Evolutionary conservation across 371 early-diverging fungal genomes (phyloP), one percentile per base, ranked within the genome.

Genomic region (Dichotomocladium elegans): DNA sequence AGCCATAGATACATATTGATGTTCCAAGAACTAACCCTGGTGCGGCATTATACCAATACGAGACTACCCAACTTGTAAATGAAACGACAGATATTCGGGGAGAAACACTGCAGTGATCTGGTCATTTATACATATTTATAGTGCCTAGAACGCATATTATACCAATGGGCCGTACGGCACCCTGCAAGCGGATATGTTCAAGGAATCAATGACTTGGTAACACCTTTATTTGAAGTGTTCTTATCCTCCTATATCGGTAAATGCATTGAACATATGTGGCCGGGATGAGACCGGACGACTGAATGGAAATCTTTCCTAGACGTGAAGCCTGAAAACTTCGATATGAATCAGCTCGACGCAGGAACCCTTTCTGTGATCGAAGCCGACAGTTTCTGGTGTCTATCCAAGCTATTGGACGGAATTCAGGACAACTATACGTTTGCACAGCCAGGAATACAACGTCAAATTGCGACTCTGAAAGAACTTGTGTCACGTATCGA

Each of bases 161-260:
- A 97, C 58, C 89, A 91, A 55, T 98, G 99, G 99, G 93, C 99
- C 0, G 93, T 93, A 9, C 80, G 98, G 27, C 99, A 96, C 58
- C 99, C 99, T 5, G 95, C 97, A n/a, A 88, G 92, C 60, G 98
- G 98, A 22, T 99, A 99, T 70, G 97, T 99, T 6, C 99, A 99
- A 67, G 99, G 99, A 1, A 99, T 99, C 68, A 98, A 99, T 72
- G 99, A 99, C 61, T 74, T 99, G 21, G 91, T 94, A 7, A 93
- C 95, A 28, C 98, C 99, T 3, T 96, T 99, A 58, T 90, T 93
- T 61, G 83, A 85, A 48, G 96, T 97, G 26, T 98, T 93, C 60
- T 58, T 97, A n/a, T 78, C 87, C 28, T 78, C 86, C 2, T 81
- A 86, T 58, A 79, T 89, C 26, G 77, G 63, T 74, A 56, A 47